phyloP scores from a whole-genome alignment of 768 basidiomycete genomes.

The Pholiota molesta region DNA sequence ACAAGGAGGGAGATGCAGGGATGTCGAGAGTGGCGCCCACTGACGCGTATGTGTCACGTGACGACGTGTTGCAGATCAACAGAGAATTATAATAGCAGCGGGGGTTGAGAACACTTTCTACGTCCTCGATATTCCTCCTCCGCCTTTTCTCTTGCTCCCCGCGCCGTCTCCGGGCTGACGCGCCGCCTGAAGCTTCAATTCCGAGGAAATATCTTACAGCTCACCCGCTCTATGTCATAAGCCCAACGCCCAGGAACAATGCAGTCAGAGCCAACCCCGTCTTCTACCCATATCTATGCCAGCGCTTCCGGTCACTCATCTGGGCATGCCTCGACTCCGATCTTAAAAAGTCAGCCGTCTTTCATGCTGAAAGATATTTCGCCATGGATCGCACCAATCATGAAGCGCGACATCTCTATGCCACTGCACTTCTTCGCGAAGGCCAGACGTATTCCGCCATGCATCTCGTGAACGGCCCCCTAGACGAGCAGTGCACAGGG shows the following conservation, averaged over 20 bases:
- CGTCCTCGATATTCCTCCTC: slow-evolving; percentile 13
- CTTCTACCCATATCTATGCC: slow-evolving; percentile 60
- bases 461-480: slow-evolving; percentile 64
- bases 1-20: no score
- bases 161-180: slow-evolving; percentile 3
- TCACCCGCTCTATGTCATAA: slow-evolving; percentile 31
- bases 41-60: slow-evolving; percentile 30
- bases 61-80: slow-evolving; percentile 29
- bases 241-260: slow-evolving; percentile 38
- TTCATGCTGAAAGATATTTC: slow-evolving; percentile 87
- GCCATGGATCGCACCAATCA: slow-evolving; percentile 72
- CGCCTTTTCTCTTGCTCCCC: slow-evolving; percentile 7
- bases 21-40: background rate
- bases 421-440: slow-evolving; percentile 70
- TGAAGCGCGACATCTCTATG: slow-evolving; percentile 85
- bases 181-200: slow-evolving; percentile 16
- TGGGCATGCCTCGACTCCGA: slow-evolving; percentile 87
- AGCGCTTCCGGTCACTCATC: slow-evolving; percentile 72
- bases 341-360: slow-evolving; percentile 78
- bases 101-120: slow-evolving; percentile 8
- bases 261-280: slow-evolving; percentile 57
- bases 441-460: slow-evolving; percentile 78
- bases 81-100: slow-evolving; percentile 20
- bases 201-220: slow-evolving; percentile 3
- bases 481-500: slow-evolving; percentile 65